Conservation (phyloP, 106 monocot genomes). For the Dendrobium nobile region DNA sequence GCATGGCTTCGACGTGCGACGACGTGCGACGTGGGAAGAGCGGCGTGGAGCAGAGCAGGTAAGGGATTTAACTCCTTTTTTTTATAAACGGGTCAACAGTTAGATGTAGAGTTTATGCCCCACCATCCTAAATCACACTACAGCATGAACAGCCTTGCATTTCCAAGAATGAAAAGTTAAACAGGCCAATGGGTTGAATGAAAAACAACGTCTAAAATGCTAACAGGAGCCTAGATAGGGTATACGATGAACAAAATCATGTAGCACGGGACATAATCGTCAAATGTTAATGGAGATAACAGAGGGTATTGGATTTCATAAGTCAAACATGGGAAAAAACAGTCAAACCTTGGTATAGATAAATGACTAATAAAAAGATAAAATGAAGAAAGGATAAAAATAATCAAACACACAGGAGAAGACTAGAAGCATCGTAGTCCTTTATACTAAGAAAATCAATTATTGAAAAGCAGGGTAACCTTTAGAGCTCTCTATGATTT, state of each 20-base stretch:
- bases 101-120: too few relatives aligned
- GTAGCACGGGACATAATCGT: neutral
- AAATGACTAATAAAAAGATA: neutral
- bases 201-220: too few relatives aligned
- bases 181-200: too few relatives aligned
- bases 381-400: neutral
- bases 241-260: neutral
- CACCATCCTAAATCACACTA: too few relatives aligned
- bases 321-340: neutral
- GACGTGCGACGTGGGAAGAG: too few relatives aligned
- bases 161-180: too few relatives aligned
- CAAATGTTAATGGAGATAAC: neutral
- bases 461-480: slow-evolving; percentile 27
- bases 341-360: neutral
- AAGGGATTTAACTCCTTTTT: too few relatives aligned
- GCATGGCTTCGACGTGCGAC: too few relatives aligned
- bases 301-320: neutral
- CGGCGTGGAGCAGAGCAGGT: too few relatives aligned
- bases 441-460: neutral
- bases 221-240: neutral
- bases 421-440: neutral
- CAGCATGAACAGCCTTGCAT: too few relatives aligned
- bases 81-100: too few relatives aligned
- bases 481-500: slow-evolving; percentile 68
- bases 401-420: neutral